Conservation (phyloP, 257 asterid genomes). For the Nicotiana knightiana region DNA sequence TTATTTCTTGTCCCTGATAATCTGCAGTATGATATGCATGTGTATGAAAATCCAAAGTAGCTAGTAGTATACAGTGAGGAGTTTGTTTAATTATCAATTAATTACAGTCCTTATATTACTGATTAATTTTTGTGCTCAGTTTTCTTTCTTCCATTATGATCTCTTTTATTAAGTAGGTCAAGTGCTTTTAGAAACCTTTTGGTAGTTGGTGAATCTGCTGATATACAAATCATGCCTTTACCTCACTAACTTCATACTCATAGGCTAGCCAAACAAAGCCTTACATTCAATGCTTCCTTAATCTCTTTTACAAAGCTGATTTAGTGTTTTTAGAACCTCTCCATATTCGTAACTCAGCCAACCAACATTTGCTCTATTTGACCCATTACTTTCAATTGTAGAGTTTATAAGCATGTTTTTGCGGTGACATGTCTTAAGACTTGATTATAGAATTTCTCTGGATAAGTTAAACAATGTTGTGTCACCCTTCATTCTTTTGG, state of each 20-base stretch:
- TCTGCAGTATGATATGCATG: not conserved
- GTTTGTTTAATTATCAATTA: not conserved
- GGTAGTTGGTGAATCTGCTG: slow-evolving; percentile 5
- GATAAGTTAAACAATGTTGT: not conserved
- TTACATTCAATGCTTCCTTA: not conserved
- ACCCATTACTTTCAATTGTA: not conserved
- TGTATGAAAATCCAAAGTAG: not conserved
- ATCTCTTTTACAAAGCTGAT: not conserved
- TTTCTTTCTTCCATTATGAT: not conserved
- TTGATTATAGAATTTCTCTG: not conserved
- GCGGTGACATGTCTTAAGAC: not conserved
- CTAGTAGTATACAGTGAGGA: not conserved
- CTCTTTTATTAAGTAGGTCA: not conserved
- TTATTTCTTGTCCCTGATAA: not conserved
- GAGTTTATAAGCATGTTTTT: not conserved
- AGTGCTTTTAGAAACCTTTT: not conserved
- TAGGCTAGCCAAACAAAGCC: no score
- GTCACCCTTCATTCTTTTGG: not conserved
- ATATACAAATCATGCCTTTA: not conserved
- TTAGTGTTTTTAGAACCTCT: not conserved
- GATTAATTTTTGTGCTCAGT: not conserved
- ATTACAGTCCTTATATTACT: not conserved
- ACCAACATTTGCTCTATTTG: not conserved
- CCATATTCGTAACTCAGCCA: not conserved
- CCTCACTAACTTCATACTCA: not conserved